A percentile compares a stretch with the other conserved stretches of the same genome.
Conservation (phyloP, 805 yeast species). For the Isabelozyma rhagii region DNA sequence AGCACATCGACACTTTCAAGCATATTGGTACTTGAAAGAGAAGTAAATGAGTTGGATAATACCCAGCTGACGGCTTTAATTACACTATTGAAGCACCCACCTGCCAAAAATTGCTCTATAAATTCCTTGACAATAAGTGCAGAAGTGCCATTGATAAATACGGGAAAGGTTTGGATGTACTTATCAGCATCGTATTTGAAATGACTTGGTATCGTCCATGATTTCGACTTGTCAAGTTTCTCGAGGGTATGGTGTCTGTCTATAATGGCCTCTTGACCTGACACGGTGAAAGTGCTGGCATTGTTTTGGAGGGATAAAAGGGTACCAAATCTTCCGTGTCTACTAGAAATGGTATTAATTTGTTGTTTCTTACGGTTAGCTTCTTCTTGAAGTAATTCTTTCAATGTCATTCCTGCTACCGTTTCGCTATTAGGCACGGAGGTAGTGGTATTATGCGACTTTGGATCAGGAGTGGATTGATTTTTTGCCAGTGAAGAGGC, state of each 20-base stretch:
- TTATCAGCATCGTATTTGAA: conserved; percentile 42
- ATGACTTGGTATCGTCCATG: conserved; percentile 49
- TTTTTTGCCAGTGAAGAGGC: not conserved
- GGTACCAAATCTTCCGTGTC: conserved; percentile 93
- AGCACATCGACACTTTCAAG: conserved; percentile 28
- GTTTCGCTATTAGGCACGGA: conserved; percentile 13
- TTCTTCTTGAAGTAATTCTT: conserved; percentile 60
- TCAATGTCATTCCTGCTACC: conserved; percentile 39
- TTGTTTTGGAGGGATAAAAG: conserved; percentile 67
- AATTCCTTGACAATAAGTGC: conserved; percentile 43
- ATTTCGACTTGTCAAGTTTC: conserved; percentile 64
- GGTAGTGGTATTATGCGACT: not conserved
- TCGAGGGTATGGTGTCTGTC: conserved; percentile 53
- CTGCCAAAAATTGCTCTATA: conserved; percentile 52
- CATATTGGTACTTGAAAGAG: conserved; percentile 23
- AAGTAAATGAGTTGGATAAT: conserved; percentile 20
- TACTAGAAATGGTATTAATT: conserved; percentile 52
- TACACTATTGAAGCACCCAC: conserved; percentile 72
- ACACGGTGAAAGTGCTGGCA: conserved; percentile 60
- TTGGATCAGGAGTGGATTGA: not conserved
- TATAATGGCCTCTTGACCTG: conserved; percentile 64
- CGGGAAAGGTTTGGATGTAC: conserved; percentile 20
- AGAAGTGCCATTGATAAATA: conserved; percentile 27
- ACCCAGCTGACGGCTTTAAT: conserved; percentile 49
- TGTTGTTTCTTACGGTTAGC: conserved; percentile 47